Conservation (phyloP, 768 basidiomycete genomes). For the Chiua virens region DNA sequence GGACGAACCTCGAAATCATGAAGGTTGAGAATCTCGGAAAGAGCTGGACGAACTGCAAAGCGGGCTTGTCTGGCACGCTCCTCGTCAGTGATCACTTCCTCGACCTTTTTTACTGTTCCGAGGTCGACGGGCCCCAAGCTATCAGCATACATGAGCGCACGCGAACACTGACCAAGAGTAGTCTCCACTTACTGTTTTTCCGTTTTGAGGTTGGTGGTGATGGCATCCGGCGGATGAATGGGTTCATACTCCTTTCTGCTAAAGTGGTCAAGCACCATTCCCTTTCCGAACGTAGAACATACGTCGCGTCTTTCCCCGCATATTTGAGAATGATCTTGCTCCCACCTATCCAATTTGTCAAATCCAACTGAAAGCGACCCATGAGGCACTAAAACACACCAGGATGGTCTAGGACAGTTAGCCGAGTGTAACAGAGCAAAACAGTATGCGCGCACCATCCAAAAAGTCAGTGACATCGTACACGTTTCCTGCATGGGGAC, state of each 20-base stretch:
- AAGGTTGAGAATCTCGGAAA: conserved; percentile 81
- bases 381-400: conserved; percentile 36
- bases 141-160: conserved; percentile 4
- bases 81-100: conserved; percentile 62
- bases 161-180: background rate
- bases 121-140: conserved; percentile 75
- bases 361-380: background rate
- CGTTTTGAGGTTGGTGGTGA: conserved; percentile 70
- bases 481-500: conserved; percentile 51
- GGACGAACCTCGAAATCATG: conserved; percentile 87
- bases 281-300: conserved; percentile 25
- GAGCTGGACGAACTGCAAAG: conserved; percentile 61
- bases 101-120: conserved; percentile 60
- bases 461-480: conserved; percentile 82
- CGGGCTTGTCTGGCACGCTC: conserved; percentile 70
- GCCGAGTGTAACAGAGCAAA: background rate
- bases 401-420: conserved; percentile 53
- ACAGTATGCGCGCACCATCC: conserved; percentile 45
- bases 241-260: conserved; percentile 77
- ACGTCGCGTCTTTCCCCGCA: conserved; percentile 90
- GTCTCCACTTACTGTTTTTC: conserved; percentile 70
- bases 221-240: conserved; percentile 85
- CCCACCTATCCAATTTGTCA: conserved; percentile 50
- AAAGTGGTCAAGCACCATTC: background rate
- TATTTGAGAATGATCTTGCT: conserved; percentile 85